Conservation (phyloP, 345 rosid species). For the Carallia pectinifolia region DNA sequence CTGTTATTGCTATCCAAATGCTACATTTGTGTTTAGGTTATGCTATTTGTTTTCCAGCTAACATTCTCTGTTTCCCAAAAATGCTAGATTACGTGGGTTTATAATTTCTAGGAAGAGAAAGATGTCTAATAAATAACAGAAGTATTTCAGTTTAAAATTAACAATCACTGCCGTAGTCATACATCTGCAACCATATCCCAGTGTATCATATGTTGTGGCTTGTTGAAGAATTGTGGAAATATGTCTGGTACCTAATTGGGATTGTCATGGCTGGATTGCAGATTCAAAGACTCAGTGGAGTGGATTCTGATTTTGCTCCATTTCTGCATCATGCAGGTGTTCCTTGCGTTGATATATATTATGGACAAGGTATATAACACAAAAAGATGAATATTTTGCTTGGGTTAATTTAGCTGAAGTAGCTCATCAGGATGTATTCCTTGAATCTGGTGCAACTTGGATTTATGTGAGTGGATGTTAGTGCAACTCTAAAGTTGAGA, state of each 20-base stretch:
- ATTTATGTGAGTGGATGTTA: no score
- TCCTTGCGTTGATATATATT: slow-evolving; percentile 84
- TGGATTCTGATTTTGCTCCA: slow-evolving; percentile 92
- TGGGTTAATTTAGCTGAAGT: not conserved
- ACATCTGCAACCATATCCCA: not conserved
- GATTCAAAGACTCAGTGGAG: slow-evolving; percentile 82
- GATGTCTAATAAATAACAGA: no score
- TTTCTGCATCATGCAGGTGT: slow-evolving; percentile 92
- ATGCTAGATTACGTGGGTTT: not conserved
- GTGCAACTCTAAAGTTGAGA: no score
- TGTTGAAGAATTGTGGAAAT: slow-evolving; percentile 11
- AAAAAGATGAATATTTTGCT: not conserved
- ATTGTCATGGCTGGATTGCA: slow-evolving; percentile 31
- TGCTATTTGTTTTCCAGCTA: not conserved
- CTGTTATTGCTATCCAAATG: not conserved
- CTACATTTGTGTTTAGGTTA: no score
- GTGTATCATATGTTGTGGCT: slow-evolving; percentile 3
- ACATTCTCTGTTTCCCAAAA: not conserved
- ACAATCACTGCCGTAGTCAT: no score
- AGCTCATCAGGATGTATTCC: no score
- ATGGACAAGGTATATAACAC: slow-evolving; percentile 66
- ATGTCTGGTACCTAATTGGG: slow-evolving; percentile 1
- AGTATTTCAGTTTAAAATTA: not conserved
- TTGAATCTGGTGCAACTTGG: no score
- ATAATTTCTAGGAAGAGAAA: not conserved